Evolutionary conservation across 2,329 filamentous ascomycete species (phyloP), one percentile per base, ranked within the genome.

Genomic region (Pseudophaeomoniella oleicola): DNA sequence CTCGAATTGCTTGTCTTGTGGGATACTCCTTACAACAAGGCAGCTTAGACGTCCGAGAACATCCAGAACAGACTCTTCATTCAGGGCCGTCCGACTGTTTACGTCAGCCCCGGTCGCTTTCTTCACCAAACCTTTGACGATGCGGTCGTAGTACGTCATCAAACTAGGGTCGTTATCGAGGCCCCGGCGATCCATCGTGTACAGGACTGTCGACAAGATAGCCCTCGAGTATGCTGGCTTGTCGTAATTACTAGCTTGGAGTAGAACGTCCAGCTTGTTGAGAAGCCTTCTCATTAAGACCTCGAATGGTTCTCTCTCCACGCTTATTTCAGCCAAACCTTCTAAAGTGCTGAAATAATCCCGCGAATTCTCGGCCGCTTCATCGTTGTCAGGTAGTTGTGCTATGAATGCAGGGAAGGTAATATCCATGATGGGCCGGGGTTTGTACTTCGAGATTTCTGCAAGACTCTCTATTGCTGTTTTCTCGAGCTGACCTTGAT

Each of bases 351-450:
- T 56, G n/a, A 67, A 47, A 46, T 77, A 77, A 4, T 54, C 51
- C 18, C 19, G 34, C 15, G 27, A 19, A 4, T 47, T 48, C 6
- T 60, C 54, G 3, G 57, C 56, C 13, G 66, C 62, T n/a, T 58
- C 54, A 39, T 69, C 68, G 2, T 57, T 59, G 41, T 76, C 75
- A 2, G 76, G 77, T 3, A 81, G 55, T 29, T 71, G 68, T 3
- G 75, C 73, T 53, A 80, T 66, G 49, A 81, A 78, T 4, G 71
- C 71, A 16, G 76, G 76, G 46, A 81, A 73, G 0, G 75, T 73
- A 39, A 75, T 74, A 33, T 77, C 68, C 46, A 77, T 69, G 17
- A 81, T 71, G 9, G 76, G 55, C 33, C 68, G 64, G 13, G 75
- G 72, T 46, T 75, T 76, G 40, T 73, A 64, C 41, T 69, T 69